phyloP scores from a whole-genome alignment of 2,329 filamentous ascomycete species.

The Nigrospora oryzae region DNA sequence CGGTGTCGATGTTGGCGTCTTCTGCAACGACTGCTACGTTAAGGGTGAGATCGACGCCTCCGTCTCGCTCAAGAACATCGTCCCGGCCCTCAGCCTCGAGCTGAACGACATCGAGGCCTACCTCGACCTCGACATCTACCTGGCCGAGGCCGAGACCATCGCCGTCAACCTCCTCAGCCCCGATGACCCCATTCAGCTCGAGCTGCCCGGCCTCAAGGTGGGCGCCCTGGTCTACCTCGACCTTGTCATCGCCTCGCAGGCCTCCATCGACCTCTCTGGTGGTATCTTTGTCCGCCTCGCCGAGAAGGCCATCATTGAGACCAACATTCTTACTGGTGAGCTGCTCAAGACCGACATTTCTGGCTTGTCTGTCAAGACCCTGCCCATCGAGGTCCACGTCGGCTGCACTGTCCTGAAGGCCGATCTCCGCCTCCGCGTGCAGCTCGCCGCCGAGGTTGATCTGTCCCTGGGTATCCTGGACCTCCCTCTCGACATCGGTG shows the following conservation, averaged over 20 bases:
- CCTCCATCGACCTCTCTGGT: constrained; percentile 39
- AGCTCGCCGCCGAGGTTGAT: constrained; percentile 30
- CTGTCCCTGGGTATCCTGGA: constrained; percentile 16
- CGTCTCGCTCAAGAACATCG: constrained; percentile 29
- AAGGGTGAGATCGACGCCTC: constrained; percentile 37
- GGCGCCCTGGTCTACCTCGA: constrained; percentile 41
- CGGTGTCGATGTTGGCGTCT: constrained; percentile 21
- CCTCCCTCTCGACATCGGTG: constrained; percentile 20
- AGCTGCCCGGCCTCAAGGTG: constrained; percentile 31
- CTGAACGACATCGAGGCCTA: constrained; percentile 43
- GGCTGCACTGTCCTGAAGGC: constrained; percentile 38
- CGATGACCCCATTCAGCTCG: constrained; percentile 31
- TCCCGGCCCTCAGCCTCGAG: constrained; percentile 33
- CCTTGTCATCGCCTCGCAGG: constrained; percentile 39
- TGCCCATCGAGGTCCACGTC: constrained; percentile 33
- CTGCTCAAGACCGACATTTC: constrained; percentile 39
- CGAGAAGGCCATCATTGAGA: constrained; percentile 31
- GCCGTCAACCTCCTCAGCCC: constrained; percentile 40
- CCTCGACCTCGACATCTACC: constrained; percentile 36
- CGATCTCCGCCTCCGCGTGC: constrained; percentile 39
- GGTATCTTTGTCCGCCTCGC: constrained; percentile 44
- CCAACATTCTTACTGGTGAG: constrained; percentile 32
- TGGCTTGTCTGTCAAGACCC: constrained; percentile 36
- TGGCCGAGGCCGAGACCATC: constrained; percentile 37
- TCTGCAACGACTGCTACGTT: constrained; percentile 40